These are phyloP conservation scores for Colletotrichum kahawae DNA, from an alignment of 2,329 filamentous ascomycete genomes.

Conservation along the genomic window DNA sequence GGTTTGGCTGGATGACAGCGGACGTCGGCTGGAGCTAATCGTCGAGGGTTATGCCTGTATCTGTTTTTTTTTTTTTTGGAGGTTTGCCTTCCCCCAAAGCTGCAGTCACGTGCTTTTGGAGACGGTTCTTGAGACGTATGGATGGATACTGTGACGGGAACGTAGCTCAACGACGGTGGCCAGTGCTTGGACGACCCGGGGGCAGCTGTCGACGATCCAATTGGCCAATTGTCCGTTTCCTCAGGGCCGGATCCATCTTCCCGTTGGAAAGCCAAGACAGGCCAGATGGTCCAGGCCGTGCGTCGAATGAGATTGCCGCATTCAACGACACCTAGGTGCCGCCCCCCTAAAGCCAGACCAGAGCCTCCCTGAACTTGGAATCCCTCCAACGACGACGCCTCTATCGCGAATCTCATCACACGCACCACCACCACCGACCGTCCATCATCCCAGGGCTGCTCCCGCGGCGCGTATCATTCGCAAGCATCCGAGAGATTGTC, in stretches of 20 bases:
- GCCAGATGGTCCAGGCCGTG: background rate
- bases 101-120: background rate
- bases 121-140: background rate
- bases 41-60: background rate
- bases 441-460: background rate
- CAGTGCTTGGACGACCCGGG: background rate
- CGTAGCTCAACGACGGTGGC: background rate
- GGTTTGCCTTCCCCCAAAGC: background rate
- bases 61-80: background rate
- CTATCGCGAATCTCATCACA: background rate
- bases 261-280: background rate
- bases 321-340: constrained; percentile 2
- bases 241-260: constrained; percentile 12
- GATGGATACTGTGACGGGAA: background rate
- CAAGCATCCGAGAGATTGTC: background rate
- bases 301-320: background rate
- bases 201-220: background rate
- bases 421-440: background rate
- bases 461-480: background rate
- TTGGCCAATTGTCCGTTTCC: background rate
- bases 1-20: background rate
- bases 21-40: background rate
- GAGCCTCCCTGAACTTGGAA: background rate
- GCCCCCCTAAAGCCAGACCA: background rate
- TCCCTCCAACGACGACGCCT: background rate